Conservation (phyloP, 2,329 filamentous ascomycete genomes). For the Neonectria magnoliae region DNA sequence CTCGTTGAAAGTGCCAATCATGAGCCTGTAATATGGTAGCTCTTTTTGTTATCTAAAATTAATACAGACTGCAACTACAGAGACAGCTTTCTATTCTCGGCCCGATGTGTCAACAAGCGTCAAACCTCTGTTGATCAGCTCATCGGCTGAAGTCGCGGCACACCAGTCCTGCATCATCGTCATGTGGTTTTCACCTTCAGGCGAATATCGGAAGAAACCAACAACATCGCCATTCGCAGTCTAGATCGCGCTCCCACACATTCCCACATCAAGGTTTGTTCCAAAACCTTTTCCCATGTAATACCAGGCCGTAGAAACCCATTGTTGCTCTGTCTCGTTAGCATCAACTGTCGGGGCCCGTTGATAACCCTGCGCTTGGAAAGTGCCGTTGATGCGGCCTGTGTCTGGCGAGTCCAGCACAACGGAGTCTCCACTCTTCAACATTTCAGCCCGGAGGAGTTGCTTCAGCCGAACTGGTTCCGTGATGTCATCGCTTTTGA, state of each 20-base stretch:
- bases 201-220: constrained; percentile 14
- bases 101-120: constrained; percentile 5
- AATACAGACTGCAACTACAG: too few relatives aligned
- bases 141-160: constrained; percentile 1
- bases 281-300: constrained; percentile 6
- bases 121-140: constrained; percentile 10
- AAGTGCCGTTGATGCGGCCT: constrained; percentile 5
- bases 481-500: neutral
- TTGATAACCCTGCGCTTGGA: neutral
- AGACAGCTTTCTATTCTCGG: neutral
- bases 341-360: neutral
- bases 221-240: constrained; percentile 6
- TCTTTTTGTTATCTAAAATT: too few relatives aligned
- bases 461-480: neutral
- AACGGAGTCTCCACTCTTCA: neutral
- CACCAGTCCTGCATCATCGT: constrained; percentile 12
- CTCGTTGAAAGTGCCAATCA: neutral
- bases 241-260: constrained; percentile 12
- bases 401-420: constrained; percentile 7
- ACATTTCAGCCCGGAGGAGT: neutral
- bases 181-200: neutral
- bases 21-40: too few relatives aligned
- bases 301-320: constrained; percentile 1
- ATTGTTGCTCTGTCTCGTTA: neutral
- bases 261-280: neutral